A percentile compares a stretch with the other conserved stretches of the same genome.
phyloP scores from a whole-genome alignment of 164 flowering plant species.

The Stephania yunnanensis region DNA sequence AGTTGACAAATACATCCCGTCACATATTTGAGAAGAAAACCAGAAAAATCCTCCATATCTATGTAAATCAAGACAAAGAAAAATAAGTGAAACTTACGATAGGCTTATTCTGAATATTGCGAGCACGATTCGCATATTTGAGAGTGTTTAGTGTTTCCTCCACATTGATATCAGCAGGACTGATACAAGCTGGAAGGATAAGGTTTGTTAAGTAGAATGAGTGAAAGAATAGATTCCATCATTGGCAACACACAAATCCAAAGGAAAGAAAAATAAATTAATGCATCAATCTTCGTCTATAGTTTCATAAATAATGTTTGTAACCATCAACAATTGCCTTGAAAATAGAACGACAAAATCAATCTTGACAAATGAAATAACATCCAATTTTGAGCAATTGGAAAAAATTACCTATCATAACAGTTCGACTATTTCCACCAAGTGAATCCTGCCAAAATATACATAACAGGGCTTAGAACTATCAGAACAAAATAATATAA shows the following conservation, averaged over 20 bases:
- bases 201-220: neutral
- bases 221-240: neutral
- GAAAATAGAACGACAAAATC: neutral
- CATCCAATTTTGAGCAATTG: neutral
- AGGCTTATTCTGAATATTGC: constrained; percentile 96
- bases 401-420: constrained; percentile 79
- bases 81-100: constrained; percentile 54
- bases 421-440: constrained; percentile 99
- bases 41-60: neutral
- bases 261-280: neutral
- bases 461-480: neutral
- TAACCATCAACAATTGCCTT: neutral
- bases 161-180: constrained; percentile 98
- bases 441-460: constrained; percentile 80
- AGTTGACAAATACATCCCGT: neutral
- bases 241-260: neutral
- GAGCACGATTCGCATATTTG: constrained; percentile 98
- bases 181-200: constrained; percentile 76
- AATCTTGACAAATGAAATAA: neutral
- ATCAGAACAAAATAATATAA: neutral
- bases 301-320: neutral
- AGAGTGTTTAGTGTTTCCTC: constrained; percentile 98
- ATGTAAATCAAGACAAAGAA: neutral
- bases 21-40: neutral
- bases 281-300: neutral